Base-by-base conservation (phyloP, 257 asterid genomes). In the Solanum bulbocastanum region DNA sequence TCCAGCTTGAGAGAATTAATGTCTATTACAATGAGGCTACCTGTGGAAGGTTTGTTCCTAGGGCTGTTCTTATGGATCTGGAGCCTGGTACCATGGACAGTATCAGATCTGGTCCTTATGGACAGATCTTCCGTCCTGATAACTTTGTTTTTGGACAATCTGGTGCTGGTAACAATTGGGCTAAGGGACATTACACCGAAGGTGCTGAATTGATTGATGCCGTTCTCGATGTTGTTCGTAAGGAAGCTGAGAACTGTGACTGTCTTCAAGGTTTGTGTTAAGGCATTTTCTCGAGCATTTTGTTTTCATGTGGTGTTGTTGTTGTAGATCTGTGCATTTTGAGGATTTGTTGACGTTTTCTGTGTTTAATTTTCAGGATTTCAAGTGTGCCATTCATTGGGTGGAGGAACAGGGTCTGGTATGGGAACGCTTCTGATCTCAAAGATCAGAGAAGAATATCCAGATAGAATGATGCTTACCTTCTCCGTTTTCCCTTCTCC, bases 161-260 rank as follows among this genome's bases (percentile, higher is more conserved):
- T 82, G 85, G 85, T 82, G 85, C 85, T 49, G 85, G 85, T 4
- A 82, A 82, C 10, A 82, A 82, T 82, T 82, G 85, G 85, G 85
- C 85, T 18, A 82, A 82, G 14, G 85, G 85, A 3, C 85, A 81
- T 49, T 82, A 82, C 15, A 82, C 85, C 4, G 69, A 82, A 82
- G 85, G 85, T 4, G 85, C 85, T 49, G 69, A 82, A 32, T 82
- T 82, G 66, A 82, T 82, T 10, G 69, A 82, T 82, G 27, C 69
- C 8, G 85, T 82, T 32, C 85, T 82, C 8, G 85, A 82, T 49
- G 69, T 49, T 18, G 85, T 82, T 30, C 25, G 85, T 16, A 82
- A 82, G 42, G 85, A 82, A 82, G 85, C 85, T 3, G 69, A 82
- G 33, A 82, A 82, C 30, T 82, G 69, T 49, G 85, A 82, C 40